Conservation (phyloP, 495 filamentous ascomycete species). For the Penicillium simplicissimum region DNA sequence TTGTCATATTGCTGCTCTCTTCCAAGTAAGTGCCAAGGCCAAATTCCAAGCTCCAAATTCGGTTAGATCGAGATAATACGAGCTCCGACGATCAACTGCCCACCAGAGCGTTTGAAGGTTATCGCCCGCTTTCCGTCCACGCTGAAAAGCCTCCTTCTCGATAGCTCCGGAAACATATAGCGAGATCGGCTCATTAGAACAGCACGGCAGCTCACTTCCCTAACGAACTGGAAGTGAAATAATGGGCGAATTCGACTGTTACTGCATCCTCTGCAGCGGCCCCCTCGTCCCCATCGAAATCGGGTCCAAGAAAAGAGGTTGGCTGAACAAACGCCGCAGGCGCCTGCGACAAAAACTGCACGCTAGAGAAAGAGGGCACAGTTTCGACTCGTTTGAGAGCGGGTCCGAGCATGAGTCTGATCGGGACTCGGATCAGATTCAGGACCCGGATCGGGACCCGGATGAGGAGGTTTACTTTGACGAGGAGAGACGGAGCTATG, state of each 20-base stretch:
- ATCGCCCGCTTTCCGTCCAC: too few relatives aligned
- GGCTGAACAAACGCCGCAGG: not conserved
- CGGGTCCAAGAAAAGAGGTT: not conserved
- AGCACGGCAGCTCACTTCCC: too few relatives aligned
- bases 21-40: too few relatives aligned
- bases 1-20: too few relatives aligned
- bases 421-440: not conserved
- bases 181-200: too few relatives aligned
- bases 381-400: not conserved
- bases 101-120: too few relatives aligned
- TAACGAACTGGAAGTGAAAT: not conserved
- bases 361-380: not conserved
- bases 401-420: not conserved
- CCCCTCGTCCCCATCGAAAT: not conserved
- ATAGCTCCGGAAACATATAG: too few relatives aligned
- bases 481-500: not conserved
- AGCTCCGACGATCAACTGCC: too few relatives aligned
- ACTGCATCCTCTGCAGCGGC: not conserved
- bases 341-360: not conserved
- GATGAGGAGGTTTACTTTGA: not conserved
- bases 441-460: not conserved
- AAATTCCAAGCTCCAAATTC: too few relatives aligned
- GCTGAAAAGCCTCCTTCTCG: too few relatives aligned
- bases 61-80: too few relatives aligned
- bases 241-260: not conserved